These are phyloP conservation scores for Aeschynomene evenia DNA, from an alignment of 306 rosid species.

Conservation along the genomic window DNA sequence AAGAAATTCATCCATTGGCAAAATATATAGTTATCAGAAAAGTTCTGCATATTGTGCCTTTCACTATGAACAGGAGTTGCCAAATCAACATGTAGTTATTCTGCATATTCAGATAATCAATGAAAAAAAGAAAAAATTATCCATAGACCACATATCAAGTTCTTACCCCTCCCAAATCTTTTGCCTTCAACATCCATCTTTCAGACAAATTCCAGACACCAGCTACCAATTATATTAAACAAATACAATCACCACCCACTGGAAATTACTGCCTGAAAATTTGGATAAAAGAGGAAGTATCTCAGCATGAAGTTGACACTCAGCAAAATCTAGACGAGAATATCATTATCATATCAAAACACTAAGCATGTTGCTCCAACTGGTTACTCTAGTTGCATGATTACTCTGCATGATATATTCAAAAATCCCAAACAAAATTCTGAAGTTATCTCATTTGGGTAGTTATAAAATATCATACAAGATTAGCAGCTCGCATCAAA, in stretches of 20 bases:
- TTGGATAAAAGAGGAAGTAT: constrained; percentile 17
- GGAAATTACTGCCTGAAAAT: constrained; percentile 18
- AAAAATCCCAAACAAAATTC: not conserved
- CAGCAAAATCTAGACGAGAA: not conserved
- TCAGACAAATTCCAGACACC: constrained; percentile 6
- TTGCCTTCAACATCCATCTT: constrained; percentile 37
- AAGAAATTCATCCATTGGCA: not conserved
- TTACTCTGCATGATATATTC: not conserved
- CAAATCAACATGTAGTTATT: not conserved
- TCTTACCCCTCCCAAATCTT: constrained; percentile 34
- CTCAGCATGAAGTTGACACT: constrained; percentile 4
- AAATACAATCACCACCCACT: not conserved
- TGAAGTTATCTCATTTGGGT: too few species aligned
- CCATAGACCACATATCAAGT: not conserved
- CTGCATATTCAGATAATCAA: not conserved
- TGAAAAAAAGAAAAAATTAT: not conserved
- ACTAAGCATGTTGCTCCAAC: too few species aligned
- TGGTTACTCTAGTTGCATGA: too few species aligned
- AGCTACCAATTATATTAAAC: not conserved
- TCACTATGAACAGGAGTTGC: too few species aligned
- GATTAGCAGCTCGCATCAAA: not conserved
- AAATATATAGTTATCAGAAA: not conserved
- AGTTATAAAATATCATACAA: not conserved
- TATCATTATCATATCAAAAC: too few species aligned
- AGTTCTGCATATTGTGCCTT: too few species aligned